Evolutionary conservation across 1,284 basidiomycete species (phyloP), one percentile per base, ranked within the genome.

Genomic region (Sporisorium sorghi): DNA sequence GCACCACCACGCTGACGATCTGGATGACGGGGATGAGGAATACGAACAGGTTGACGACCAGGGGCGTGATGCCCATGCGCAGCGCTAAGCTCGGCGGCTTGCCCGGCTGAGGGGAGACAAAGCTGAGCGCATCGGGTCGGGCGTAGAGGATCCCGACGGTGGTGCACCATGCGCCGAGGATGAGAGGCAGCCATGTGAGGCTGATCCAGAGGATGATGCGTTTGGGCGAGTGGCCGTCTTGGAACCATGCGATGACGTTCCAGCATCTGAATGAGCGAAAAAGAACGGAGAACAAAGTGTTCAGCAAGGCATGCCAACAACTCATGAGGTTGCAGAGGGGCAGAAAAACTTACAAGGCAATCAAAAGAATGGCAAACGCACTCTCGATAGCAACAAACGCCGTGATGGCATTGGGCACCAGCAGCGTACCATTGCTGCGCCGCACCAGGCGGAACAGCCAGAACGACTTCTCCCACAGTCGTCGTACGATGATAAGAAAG

Each of bases 391-490:
- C 52, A 24, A 58, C 53, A 32, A 70, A 71, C 12, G 55, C 26
- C 10, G 64, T 59, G 51, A 71, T 56, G 11, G 72, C 62, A 32
- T 71, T 74, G 14, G 72, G 72, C 26, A 71, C 67, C 14, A 74
- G 52, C 6, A 74, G 52, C 5, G 55, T 66, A 48, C 72, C 67
- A 30, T 74, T 66, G 52, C 60, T 58, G 23, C 58, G 51, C 11
- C 17, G 35, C 3, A 62, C 46, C 15, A 64, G 43, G 14, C 67
- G 56, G 10, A 74, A 68, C 26, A 74, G 52, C 72, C 72, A 71
- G 40, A 74, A 70, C 3, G 72, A 62, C 14, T 43, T 58, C 28
- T 69, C 52, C 8, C 55, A 57, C 2, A 74, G 40, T 15, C 62
- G 40, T 47, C 72, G 50, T 21, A 61, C 30, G 47, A 74, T 58